phyloP scores from a whole-genome alignment of 306 rosid species.

The Oxytropis ochrocephala region DNA sequence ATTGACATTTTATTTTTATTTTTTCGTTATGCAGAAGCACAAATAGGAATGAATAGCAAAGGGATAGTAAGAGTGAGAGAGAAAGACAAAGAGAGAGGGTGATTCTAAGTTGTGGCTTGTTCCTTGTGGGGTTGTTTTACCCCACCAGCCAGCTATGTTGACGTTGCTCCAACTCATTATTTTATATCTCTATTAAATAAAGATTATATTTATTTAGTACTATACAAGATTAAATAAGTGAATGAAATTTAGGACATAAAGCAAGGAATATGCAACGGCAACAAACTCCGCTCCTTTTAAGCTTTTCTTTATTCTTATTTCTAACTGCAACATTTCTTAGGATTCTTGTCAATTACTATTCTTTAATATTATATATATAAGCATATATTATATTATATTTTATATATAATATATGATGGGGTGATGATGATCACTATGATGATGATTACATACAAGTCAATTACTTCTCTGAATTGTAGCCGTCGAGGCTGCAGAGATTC shows the following conservation, averaged over 20 bases:
- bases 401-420: background rate
- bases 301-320: conserved; percentile 25
- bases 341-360: conserved; percentile 30
- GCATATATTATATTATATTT: background rate
- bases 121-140: conserved; percentile 62
- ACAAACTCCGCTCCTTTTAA: conserved; percentile 22
- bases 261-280: conserved; percentile 26
- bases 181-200: background rate
- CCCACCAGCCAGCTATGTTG: conserved; percentile 95
- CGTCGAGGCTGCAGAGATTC: conserved; percentile 11
- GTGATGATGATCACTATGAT: conserved; percentile 33
- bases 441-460: conserved; percentile 30
- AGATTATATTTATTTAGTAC: background rate
- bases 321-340: conserved; percentile 25
- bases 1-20: background rate
- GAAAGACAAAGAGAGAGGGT: conserved; percentile 28
- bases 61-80: conserved; percentile 14
- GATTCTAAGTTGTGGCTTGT: conserved; percentile 45
- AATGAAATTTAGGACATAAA: conserved; percentile 25
- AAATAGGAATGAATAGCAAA: background rate
- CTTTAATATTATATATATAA: background rate
- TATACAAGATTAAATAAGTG: background rate
- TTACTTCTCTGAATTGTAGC: conserved; percentile 15
- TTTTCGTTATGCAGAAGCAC: background rate
- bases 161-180: conserved; percentile 59